These are phyloP conservation scores for Berberis thunbergii DNA, from an alignment of 164 flowering plant genomes.

Conservation along the genomic window DNA sequence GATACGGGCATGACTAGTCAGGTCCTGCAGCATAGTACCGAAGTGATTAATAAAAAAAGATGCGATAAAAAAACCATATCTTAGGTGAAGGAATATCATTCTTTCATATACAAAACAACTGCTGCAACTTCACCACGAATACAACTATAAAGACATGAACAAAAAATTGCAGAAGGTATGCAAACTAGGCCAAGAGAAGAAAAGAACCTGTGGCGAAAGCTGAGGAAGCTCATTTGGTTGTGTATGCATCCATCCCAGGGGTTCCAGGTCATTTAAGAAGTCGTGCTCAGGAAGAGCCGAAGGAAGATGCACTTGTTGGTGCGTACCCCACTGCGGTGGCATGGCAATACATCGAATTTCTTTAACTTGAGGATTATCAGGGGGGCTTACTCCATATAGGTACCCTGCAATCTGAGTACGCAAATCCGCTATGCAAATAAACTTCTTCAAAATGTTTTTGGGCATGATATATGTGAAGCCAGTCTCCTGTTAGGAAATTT, in stretches of 20 bases:
- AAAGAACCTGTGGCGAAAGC: constrained; percentile 84
- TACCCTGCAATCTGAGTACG: constrained; percentile 95
- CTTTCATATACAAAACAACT: background rate
- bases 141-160: background rate
- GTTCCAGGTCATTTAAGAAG: constrained; percentile 91
- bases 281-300: constrained; percentile 93
- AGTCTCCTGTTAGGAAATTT: constrained; percentile 60
- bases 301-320: constrained; percentile 96
- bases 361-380: constrained; percentile 98
- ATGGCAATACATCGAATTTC: constrained; percentile 94
- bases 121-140: background rate
- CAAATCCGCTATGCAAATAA: constrained; percentile 94
- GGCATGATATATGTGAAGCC: constrained; percentile 99
- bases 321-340: constrained; percentile 99
- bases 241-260: constrained; percentile 99
- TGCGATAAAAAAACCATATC: background rate
- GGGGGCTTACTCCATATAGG: constrained; percentile 96
- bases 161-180: background rate
- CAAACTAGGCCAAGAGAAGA: background rate
- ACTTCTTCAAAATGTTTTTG: constrained; percentile 94
- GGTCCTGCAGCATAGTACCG: constrained; percentile 57
- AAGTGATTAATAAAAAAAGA: background rate
- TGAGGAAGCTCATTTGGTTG: constrained; percentile 99
- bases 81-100: background rate
- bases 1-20: constrained; percentile 74